Percentiles rank a stretch among this genome's conserved stretches.
phyloP scores from a whole-genome alignment of 208 protist genomes.

The Trypanosoma platydactyli region DNA sequence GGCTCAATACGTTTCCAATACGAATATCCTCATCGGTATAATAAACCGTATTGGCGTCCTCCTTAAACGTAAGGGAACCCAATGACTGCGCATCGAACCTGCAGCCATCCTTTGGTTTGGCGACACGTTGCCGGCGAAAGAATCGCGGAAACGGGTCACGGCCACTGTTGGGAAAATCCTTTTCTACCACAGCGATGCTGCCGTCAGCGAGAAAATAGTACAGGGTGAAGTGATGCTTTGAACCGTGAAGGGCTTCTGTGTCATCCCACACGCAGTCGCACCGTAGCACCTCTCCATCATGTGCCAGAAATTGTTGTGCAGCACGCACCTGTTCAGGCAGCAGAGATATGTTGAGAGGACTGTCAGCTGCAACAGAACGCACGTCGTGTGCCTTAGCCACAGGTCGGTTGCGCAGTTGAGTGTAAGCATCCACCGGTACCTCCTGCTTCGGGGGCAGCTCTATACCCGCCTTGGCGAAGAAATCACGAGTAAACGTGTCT shows the following conservation, averaged over 20 bases:
- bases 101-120: constrained; percentile 59
- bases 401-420: constrained; percentile 37
- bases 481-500: constrained; percentile 93
- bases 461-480: constrained; percentile 67
- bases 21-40: constrained; percentile 94
- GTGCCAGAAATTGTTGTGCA: constrained; percentile 90
- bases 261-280: constrained; percentile 97
- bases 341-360: constrained; percentile 66
- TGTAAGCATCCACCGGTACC: constrained; percentile 79
- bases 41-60: constrained; percentile 89
- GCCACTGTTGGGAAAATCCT: constrained; percentile 94
- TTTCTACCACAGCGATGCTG: constrained; percentile 95
- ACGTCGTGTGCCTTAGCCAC: constrained; percentile 72
- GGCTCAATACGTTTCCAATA: constrained; percentile 88
- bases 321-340: constrained; percentile 83
- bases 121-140: constrained; percentile 91
- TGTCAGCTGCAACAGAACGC: constrained; percentile 75
- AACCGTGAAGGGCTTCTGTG: constrained; percentile 82
- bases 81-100: constrained; percentile 86
- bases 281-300: constrained; percentile 96
- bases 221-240: constrained; percentile 92
- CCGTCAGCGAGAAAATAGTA: constrained; percentile 98
- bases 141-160: constrained; percentile 96
- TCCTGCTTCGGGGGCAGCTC: constrained; percentile 49
- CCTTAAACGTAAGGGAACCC: constrained; percentile 91